Percentiles rank a stretch among this genome's conserved stretches.
Evolutionary conservation across 805 yeast genomes (phyloP).

Genomic region (Barnettozyma botsteinii): DNA sequence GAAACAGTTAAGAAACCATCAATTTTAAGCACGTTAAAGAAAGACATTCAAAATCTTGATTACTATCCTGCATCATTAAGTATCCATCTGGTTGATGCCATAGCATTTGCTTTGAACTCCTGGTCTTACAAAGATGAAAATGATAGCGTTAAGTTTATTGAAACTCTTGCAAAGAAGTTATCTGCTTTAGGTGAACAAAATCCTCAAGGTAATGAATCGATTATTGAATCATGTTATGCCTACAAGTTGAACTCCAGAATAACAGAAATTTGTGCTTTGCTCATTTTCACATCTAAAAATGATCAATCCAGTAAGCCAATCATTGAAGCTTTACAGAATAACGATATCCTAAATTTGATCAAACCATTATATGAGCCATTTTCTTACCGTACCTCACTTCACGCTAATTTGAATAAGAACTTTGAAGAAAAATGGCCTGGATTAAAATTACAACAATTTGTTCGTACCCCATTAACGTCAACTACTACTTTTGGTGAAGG

Average conservation of each 20-base stretch:
- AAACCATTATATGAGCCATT: conserved; percentile 37
- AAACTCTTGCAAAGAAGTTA: conserved; percentile 30
- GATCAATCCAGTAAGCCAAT: conserved; percentile 38
- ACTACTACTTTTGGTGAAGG: conserved; percentile 46
- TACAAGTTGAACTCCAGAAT: conserved; percentile 59
- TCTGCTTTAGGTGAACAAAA: conserved; percentile 12
- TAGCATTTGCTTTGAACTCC: conserved; percentile 68
- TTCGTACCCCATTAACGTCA: conserved; percentile 38
- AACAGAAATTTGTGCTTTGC: conserved; percentile 69
- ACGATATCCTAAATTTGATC: conserved; percentile 28
- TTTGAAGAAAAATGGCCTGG: conserved; percentile 47
- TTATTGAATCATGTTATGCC: conserved; percentile 42
- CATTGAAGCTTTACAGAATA: conserved; percentile 34
- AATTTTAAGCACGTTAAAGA: conserved; percentile 49
- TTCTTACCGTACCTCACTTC: conserved; percentile 42
- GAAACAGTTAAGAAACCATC: conserved; percentile 30
- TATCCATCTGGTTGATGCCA: conserved; percentile 62
- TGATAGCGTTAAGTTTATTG: conserved; percentile 29
- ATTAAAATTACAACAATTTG: conserved; percentile 45
- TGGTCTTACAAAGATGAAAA: conserved; percentile 65
- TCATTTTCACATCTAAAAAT: conserved; percentile 53
- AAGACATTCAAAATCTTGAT: conserved; percentile 45
- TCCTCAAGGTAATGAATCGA: conserved; percentile 15
- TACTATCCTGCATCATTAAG: conserved; percentile 58
- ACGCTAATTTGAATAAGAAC: conserved; percentile 36